Evolutionary conservation across 2,329 filamentous ascomycete genomes (phyloP).

Genomic region (Fusarium staphyleae): DNA sequence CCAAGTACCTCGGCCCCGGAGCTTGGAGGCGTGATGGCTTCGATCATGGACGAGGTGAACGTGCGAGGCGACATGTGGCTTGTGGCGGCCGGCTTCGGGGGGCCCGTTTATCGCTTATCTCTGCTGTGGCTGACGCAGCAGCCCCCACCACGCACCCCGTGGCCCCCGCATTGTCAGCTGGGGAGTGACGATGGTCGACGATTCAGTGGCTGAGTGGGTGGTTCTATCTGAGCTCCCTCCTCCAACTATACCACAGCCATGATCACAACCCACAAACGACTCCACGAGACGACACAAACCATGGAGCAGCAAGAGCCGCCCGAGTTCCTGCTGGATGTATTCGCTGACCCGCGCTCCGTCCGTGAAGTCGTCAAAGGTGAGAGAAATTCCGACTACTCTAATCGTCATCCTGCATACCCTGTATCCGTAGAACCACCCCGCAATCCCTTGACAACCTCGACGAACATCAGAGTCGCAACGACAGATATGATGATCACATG

Average conservation of each 20-base stretch:
- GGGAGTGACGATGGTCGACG: constrained; percentile 3
- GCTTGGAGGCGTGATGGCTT: background rate
- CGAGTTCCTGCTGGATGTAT: constrained; percentile 93
- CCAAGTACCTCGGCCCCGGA: constrained; percentile 15
- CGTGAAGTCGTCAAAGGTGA: constrained; percentile 92
- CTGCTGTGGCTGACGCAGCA: background rate
- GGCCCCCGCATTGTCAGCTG: background rate
- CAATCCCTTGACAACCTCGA: constrained; percentile 18
- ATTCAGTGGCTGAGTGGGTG: background rate
- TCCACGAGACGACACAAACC: constrained; percentile 27
- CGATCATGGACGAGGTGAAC: constrained; percentile 2
- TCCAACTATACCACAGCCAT: constrained; percentile 17
- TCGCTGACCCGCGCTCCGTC: constrained; percentile 87
- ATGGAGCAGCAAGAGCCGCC: constrained; percentile 68
- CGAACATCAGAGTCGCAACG: background rate
- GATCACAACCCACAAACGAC: constrained; percentile 35
- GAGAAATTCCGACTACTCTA: constrained; percentile 27
- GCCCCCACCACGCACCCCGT: background rate
- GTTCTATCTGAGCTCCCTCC: background rate
- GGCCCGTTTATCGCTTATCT: background rate
- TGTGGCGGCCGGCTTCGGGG: background rate
- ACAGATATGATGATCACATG: background rate
- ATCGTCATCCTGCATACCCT: constrained; percentile 33
- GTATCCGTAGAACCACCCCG: constrained; percentile 27
- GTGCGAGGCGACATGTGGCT: background rate